A percentile compares a stretch with the other conserved stretches of the same genome.
Conservation (phyloP, 176 grass and related monocot species). For the Hyparrhenia diplandra region DNA sequence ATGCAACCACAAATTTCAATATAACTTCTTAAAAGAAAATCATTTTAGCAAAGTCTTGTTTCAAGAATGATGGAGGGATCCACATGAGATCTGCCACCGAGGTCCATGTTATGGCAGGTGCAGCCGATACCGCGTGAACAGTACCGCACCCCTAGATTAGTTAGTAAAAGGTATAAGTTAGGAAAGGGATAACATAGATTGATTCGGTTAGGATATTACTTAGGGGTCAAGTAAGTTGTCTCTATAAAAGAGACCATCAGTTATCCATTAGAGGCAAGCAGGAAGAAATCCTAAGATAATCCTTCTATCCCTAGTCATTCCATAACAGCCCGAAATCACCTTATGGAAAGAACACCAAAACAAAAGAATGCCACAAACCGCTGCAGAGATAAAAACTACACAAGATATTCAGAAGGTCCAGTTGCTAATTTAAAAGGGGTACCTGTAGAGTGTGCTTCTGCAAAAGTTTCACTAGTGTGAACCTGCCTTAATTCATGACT, state of each 20-base stretch:
- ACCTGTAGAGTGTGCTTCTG: constrained; percentile 39
- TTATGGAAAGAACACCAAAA: neutral
- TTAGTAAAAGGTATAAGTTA: too few species aligned
- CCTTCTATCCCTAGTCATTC: too few species aligned
- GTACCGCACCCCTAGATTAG: too few species aligned
- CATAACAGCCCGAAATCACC: neutral
- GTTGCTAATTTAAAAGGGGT: constrained; percentile 12
- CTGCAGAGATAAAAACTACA: neutral
- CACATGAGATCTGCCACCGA: neutral
- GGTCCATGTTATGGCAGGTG: too few species aligned
- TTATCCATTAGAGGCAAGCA: too few species aligned
- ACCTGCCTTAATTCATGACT: constrained; percentile 55
- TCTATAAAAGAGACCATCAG: too few species aligned
- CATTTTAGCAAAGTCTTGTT: neutral
- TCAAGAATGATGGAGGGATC: neutral
- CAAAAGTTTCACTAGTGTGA: constrained; percentile 7
- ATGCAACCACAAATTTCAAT: neutral
- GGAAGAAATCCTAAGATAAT: too few species aligned
- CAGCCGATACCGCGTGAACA: too few species aligned
- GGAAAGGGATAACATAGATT: too few species aligned
- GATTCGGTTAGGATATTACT: too few species aligned
- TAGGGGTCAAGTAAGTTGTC: too few species aligned
- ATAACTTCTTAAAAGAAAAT: neutral
- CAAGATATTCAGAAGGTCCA: neutral
- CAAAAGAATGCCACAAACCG: neutral